Evolutionary conservation across 495 filamentous ascomycete genomes (phyloP).

Genomic region (Aspergillus hancockii): DNA sequence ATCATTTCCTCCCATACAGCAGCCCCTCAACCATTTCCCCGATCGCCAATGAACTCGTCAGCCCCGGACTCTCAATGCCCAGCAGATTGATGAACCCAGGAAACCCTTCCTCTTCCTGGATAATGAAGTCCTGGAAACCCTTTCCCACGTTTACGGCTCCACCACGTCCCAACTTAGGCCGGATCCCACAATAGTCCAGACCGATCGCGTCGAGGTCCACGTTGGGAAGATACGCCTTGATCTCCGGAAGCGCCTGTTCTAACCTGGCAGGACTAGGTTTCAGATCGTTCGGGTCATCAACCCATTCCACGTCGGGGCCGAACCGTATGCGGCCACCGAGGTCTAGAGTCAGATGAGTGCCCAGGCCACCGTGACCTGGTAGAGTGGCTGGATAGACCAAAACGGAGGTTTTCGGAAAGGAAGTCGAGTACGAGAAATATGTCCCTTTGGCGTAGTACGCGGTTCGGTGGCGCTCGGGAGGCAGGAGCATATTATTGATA

Average conservation of each 20-base stretch:
- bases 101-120: conserved; percentile 77
- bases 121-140: conserved; percentile 83
- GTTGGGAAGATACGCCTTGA: conserved; percentile 74
- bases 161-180: conserved; percentile 75
- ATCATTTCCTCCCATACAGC: conserved; percentile 55
- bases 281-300: conserved; percentile 61
- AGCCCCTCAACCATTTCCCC: conserved; percentile 76
- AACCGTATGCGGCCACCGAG: conserved; percentile 84
- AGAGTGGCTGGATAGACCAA: conserved; percentile 85
- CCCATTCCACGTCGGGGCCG: conserved; percentile 96
- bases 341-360: conserved; percentile 92
- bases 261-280: conserved; percentile 58
- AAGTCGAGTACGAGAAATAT: conserved; percentile 82
- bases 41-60: conserved; percentile 89
- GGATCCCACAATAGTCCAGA: conserved; percentile 86
- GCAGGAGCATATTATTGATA: conserved; percentile 82
- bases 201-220: conserved; percentile 65
- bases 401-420: conserved; percentile 65
- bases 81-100: conserved; percentile 88
- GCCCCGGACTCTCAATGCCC: conserved; percentile 92
- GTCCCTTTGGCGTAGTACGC: conserved; percentile 91
- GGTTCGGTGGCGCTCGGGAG: conserved; percentile 51
- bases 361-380: conserved; percentile 79
- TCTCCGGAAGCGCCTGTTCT: conserved; percentile 67
- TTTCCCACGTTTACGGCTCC: conserved; percentile 58